phyloP scores from a whole-genome alignment of 2,329 filamentous ascomycete genomes.

The Purpureocillium lavendulum region DNA sequence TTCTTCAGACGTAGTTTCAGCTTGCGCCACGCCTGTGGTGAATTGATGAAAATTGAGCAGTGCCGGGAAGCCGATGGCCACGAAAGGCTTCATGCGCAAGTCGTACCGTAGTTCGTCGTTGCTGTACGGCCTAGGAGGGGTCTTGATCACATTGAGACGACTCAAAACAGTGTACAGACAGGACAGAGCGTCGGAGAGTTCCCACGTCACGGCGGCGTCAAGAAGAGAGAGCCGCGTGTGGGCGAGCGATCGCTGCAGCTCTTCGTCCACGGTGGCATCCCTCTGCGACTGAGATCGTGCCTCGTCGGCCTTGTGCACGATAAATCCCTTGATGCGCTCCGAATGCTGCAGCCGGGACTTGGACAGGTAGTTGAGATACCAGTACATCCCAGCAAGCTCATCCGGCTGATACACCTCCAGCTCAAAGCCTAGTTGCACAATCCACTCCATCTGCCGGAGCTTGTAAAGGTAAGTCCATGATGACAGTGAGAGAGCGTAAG shows the following conservation, averaged over 20 bases:
- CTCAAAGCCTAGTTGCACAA: slow-evolving; percentile 89
- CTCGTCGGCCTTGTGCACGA: slow-evolving; percentile 31
- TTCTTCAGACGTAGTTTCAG: slow-evolving; percentile 25
- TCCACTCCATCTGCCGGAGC: slow-evolving; percentile 76
- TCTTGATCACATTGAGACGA: slow-evolving; percentile 46
- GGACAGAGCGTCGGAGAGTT: slow-evolving; percentile 45
- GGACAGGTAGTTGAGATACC: slow-evolving; percentile 71
- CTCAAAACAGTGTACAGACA: slow-evolving; percentile 59
- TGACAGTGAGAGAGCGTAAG: slow-evolving; percentile 65
- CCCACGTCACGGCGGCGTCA: slow-evolving; percentile 55
- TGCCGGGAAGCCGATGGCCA: slow-evolving; percentile 57
- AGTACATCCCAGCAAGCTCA: slow-evolving; percentile 85
- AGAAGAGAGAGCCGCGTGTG: slow-evolving; percentile 54
- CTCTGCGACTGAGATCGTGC: slow-evolving; percentile 8
- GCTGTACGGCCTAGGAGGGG: slow-evolving; percentile 54
- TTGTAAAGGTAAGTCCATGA: slow-evolving; percentile 91
- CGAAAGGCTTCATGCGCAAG: slow-evolving; percentile 79
- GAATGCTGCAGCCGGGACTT: slow-evolving; percentile 60
- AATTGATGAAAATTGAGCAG: slow-evolving; percentile 60
- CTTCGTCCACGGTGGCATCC: slow-evolving; percentile 25
- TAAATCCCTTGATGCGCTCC: slow-evolving; percentile 64
- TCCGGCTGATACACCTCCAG: slow-evolving; percentile 81
- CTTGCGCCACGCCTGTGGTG: slow-evolving; percentile 28
- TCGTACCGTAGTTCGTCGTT: slow-evolving; percentile 65
- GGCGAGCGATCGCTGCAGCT: slow-evolving; percentile 40